Evolutionary conservation across 495 filamentous ascomycete genomes (phyloP).

Genomic region (Penicillium turbatum): DNA sequence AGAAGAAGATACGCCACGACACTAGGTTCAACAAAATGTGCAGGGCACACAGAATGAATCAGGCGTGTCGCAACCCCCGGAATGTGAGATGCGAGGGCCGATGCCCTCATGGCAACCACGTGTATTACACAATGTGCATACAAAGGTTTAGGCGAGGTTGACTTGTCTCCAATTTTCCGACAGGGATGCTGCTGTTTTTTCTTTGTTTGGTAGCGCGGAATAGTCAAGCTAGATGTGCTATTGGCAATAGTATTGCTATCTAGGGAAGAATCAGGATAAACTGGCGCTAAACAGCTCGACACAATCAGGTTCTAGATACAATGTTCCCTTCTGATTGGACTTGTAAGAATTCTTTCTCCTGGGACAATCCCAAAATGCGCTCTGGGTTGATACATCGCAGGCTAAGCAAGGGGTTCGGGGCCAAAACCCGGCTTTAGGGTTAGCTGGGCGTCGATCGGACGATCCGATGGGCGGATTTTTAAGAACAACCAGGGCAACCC

Average conservation of each 20-base stretch:
- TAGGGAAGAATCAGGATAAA: not conserved
- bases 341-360: not conserved
- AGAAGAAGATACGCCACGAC: slow-evolving; percentile 2
- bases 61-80: slow-evolving; percentile 7
- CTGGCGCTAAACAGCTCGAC: not conserved
- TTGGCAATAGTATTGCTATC: slow-evolving; percentile 10
- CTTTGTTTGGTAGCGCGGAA: not conserved
- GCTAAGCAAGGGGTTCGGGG: slow-evolving; percentile 10
- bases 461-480: not conserved
- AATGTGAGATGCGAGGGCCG: slow-evolving; percentile 23
- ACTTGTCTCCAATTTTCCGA: slow-evolving; percentile 2
- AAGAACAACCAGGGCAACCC: not conserved
- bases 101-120: slow-evolving; percentile 28
- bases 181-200: not conserved
- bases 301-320: too few species aligned
- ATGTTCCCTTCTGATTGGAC: not conserved
- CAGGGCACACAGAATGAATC: slow-evolving; percentile 7
- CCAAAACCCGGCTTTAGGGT: not conserved
- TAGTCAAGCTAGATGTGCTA: slow-evolving; percentile 1
- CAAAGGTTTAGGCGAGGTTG: slow-evolving; percentile 11
- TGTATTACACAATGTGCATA: slow-evolving; percentile 9
- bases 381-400: slow-evolving; percentile 9
- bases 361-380: slow-evolving; percentile 2
- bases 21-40: slow-evolving; percentile 7
- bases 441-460: slow-evolving; percentile 10